Base-by-base conservation (phyloP, 2,329 filamentous ascomycete species). In the Dactylellina parvicollis region DNA sequence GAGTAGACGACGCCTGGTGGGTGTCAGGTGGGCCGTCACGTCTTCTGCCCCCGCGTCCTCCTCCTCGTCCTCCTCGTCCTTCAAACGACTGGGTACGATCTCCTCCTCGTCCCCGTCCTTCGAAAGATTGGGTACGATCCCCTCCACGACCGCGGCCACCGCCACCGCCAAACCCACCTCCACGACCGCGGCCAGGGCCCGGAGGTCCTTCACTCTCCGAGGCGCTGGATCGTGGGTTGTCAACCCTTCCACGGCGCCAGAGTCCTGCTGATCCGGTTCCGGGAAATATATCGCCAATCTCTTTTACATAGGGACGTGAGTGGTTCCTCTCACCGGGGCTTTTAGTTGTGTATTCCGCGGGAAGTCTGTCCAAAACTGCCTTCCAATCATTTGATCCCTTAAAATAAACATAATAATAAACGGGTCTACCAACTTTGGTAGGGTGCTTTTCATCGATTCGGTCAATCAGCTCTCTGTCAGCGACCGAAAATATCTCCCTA, bases 361-460 rank as follows among this genome's bases (percentile, higher is more conserved):
- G 87, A 69, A 96, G 85, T 75, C 88, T 88, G 42, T 88, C 86
- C 78, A 96, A 85, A 32, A 92, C 92, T 32, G 86, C 87, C 77
- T 93, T 91, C 79, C 94, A 91, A 54, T 96, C 91, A 76, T 96
- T 90, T 2, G 84, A 79, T 1, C 86, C 91, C 79, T 89, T 88
- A 83, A 98, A 98, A 76, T 93, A 89, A 24, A 92, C 92, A 54
- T 96, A 91, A 82, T 90, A 93, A 83, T 92, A 92, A 78, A 83
- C 84, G 42, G 56, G 44, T 47, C 52, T 66, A 40, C 8, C 30
- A n/a, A 18, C 55, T 9, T 56, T 62, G n/a, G n/a, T n/a, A 8
- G 74, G 40, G 40, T 42, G 38, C 42, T 76, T 78, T 76, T 83
- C 82, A 47, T 92, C 89, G 55, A 94, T 85, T 81, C 89, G 89